phyloP scores from a whole-genome alignment of 306 rosid species.

The Castanopsis chinensis region DNA sequence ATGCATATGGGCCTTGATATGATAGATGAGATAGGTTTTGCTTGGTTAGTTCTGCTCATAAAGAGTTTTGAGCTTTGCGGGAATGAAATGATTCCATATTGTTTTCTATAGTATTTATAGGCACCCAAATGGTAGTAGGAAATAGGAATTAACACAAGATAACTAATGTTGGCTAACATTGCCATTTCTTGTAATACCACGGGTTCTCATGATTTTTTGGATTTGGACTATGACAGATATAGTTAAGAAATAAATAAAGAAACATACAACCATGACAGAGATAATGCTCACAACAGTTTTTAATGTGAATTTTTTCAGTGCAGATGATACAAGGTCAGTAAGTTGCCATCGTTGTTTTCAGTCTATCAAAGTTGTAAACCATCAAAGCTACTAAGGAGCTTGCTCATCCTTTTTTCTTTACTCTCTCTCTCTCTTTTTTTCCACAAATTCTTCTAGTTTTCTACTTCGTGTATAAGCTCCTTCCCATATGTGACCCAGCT shows the following conservation, averaged over 20 bases:
- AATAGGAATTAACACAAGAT: neutral
- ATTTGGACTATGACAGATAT: too few species aligned
- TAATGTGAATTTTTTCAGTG: neutral
- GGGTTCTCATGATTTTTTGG: neutral
- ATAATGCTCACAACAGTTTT: too few species aligned
- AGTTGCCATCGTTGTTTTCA: slow-evolving; percentile 33
- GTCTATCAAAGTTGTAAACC: slow-evolving; percentile 22
- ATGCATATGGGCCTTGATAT: slow-evolving; percentile 84
- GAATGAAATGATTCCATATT: neutral
- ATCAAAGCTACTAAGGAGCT: too few species aligned
- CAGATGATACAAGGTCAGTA: slow-evolving; percentile 42
- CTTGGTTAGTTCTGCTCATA: too few species aligned
- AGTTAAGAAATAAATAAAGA: too few species aligned
- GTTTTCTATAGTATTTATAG: neutral
- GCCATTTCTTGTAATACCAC: neutral
- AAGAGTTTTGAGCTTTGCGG: too few species aligned
- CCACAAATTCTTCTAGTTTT: too few species aligned
- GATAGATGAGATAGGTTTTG: slow-evolving; percentile 48
- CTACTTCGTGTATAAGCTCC: too few species aligned
- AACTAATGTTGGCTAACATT: neutral
- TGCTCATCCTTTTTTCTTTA: too few species aligned
- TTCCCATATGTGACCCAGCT: too few species aligned
- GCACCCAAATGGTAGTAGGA: neutral
- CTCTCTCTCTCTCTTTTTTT: too few species aligned
- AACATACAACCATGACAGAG: too few species aligned